Evolutionary conservation across 2,329 filamentous ascomycete genomes (phyloP), one percentile per base, ranked within the genome.

Genomic region (Cryphonectria naterciae): DNA sequence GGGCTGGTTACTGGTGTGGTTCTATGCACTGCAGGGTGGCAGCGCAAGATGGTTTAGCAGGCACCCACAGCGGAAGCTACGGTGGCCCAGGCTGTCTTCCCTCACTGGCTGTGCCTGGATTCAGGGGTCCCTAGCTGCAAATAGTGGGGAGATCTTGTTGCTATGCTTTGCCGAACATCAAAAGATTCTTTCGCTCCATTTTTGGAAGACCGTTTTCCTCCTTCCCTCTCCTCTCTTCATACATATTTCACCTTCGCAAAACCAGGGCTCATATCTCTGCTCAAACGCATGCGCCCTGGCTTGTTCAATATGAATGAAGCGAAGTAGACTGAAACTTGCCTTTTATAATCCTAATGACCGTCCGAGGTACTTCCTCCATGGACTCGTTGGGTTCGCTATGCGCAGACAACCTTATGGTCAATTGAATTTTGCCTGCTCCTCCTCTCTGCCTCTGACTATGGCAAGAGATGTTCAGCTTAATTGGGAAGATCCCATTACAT

Each of bases 191-290:
- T 5, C 28, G 41, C 61, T 65, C 46, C 28, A 22, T 19, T 10
- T 28, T 7, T 17, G 17, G 63, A 35, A 52, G 11, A 6, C 22
- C 43, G 43, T 19, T 39, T 41, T 4, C 66, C 46, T 43, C 80
- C 79, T 79, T 80, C 80, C 78, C 78, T 78, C 77, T 78, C 81
- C 81, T 46, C 39, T 70, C 65, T 82, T 81, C 81, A 85, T 84
- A 87, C 84, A 86, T 85, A 81, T 81, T 75, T 75, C 79, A 72
- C 80, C 82, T 83, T 84, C 80, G 78, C 68, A 46, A 58, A 43
- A 39, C 80, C 78, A 80, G 73, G 77, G 74, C 79, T 81, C 81
- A 70, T 37, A 35, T 61, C 65, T 73, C 75, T 73, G 75, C 75
- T 77, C 76, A 76, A 79, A 80, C 81, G 75, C 71, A 49, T 68